Base-by-base conservation (phyloP, 2,329 filamentous ascomycete species). In the Botrytis byssoidea region DNA sequence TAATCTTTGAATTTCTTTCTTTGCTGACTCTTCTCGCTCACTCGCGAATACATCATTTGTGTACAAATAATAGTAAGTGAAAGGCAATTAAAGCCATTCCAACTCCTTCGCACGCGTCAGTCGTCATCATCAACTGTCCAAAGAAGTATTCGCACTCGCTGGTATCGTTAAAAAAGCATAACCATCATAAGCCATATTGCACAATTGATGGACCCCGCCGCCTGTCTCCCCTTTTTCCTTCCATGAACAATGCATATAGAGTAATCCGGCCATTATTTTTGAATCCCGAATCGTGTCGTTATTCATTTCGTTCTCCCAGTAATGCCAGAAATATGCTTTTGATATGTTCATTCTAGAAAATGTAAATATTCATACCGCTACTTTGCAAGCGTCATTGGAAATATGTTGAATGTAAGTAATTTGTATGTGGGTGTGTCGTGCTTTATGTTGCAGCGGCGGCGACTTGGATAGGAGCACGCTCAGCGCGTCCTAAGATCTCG, bases 381-480 rank as follows among this genome's bases (percentile, higher is more conserved):
- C 25, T 61, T 44, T 51, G 71, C 64, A 32, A 55, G 64, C 42
- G 57, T 73, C 46, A 20, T 14, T 40, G 37, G 44, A 61, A 51
- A 73, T 72, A 29, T 73, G 32, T 61, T 73, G 42, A 42, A 48
- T 51, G 60, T 42, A 35, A 32, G 29, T 73, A 29, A 51, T 69
- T 44, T 69, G 20, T 61, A n/a, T 51, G 9, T 69, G 32, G 25
- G 35, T 57, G n/a, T 32, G 46, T 40, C 16, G 35, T 72, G 32
- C 18, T 18, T 76, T 74, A 78, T 65, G 74, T 77, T 48, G 78
- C 78, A 29, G 79, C 79, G 18, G 77, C 78, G 64, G 74, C 73
- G 8, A 77, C 76, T 65, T 79, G 77, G 32, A 76, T 73, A 32
- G 78, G 74, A 63, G 74, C 76, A 37, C 73, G 76, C 73, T 78